These are phyloP conservation scores for Xylariaceae sp. DNA, from an alignment of 2,329 filamentous ascomycete species.

Conservation along the genomic window DNA sequence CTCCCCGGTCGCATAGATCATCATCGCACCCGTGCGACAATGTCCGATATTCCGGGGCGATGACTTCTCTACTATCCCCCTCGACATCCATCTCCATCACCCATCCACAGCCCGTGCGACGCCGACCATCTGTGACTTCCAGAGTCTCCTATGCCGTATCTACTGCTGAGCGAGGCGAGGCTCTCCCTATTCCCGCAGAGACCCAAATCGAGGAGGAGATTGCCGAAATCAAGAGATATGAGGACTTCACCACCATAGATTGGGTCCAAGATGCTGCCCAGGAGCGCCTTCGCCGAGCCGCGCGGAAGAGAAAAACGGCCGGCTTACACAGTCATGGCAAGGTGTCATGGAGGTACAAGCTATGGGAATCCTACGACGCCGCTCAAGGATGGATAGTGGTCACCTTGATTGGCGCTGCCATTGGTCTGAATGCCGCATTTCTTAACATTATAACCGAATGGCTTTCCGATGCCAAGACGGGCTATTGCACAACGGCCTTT, in stretches of 20 bases:
- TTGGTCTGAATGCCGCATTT: conserved; percentile 88
- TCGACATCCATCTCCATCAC: conserved; percentile 55
- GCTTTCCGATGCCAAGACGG: conserved; percentile 91
- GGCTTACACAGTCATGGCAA: conserved; percentile 70
- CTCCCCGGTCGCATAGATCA: background rate
- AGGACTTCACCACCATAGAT: conserved; percentile 98
- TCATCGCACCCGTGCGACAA: conserved; percentile 27
- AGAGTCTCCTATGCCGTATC: conserved; percentile 68
- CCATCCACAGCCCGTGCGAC: conserved; percentile 39
- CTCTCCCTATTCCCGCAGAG: conserved; percentile 52
- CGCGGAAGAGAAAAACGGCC: conserved; percentile 68
- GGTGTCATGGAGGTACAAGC: conserved; percentile 73
- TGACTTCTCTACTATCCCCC: conserved; percentile 42
- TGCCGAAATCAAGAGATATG: conserved; percentile 95
- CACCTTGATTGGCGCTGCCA: conserved; percentile 86
- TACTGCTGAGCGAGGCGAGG: conserved; percentile 60
- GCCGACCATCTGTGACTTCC: conserved; percentile 58
- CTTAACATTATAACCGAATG: conserved; percentile 96
- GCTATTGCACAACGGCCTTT: conserved; percentile 93
- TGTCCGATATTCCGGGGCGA: conserved; percentile 39
- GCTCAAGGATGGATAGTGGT: conserved; percentile 98
- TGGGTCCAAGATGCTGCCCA: conserved; percentile 98
- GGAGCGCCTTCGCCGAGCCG: conserved; percentile 79
- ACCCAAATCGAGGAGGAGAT: conserved; percentile 89
- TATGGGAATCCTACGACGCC: conserved; percentile 88